Evolutionary conservation across 139 green algal genomes (phyloP).

Genomic region (Haematococcus sp.): DNA sequence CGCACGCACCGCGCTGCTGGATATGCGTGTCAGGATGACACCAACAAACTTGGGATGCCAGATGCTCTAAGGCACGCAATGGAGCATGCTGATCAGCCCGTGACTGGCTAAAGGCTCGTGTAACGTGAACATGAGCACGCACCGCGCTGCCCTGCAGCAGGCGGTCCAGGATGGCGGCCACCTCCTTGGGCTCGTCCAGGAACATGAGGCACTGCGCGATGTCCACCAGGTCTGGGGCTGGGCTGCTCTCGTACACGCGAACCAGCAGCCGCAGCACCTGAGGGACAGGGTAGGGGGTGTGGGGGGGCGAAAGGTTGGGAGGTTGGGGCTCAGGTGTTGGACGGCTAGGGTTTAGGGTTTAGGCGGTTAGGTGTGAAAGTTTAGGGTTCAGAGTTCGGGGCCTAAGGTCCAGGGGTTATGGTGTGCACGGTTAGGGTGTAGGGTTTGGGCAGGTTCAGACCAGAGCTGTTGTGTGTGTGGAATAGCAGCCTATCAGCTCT

Average conservation of each 20-base stretch:
- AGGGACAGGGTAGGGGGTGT: background rate
- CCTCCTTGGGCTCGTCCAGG: slow-evolving; percentile 77
- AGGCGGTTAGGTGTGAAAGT: background rate
- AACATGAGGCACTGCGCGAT: slow-evolving; percentile 93
- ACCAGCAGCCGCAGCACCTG: slow-evolving; percentile 85
- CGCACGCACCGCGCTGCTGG: too few relatives aligned
- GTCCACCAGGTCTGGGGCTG: slow-evolving; percentile 70
- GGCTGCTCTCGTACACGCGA: slow-evolving; percentile 64
- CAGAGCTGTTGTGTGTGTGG: too few relatives aligned
- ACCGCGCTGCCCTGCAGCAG: slow-evolving; percentile 74
- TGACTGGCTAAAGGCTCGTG: too few relatives aligned
- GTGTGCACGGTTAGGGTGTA: too few relatives aligned
- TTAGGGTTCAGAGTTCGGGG: background rate
- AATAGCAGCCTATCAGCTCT: too few relatives aligned
- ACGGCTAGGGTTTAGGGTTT: background rate
- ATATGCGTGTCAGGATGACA: too few relatives aligned
- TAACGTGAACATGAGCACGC: too few relatives aligned
- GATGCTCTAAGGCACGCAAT: too few relatives aligned
- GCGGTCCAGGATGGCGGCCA: slow-evolving; percentile 79
- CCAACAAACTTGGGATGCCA: too few relatives aligned
- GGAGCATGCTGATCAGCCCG: too few relatives aligned
- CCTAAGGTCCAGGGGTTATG: background rate
- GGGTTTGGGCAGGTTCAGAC: too few relatives aligned
- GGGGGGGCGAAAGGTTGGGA: background rate
- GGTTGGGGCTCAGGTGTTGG: too few relatives aligned